Evolutionary conservation across 306 rosid genomes (phyloP), one percentile per base, ranked within the genome.

Genomic region (Fragaria vesca): DNA sequence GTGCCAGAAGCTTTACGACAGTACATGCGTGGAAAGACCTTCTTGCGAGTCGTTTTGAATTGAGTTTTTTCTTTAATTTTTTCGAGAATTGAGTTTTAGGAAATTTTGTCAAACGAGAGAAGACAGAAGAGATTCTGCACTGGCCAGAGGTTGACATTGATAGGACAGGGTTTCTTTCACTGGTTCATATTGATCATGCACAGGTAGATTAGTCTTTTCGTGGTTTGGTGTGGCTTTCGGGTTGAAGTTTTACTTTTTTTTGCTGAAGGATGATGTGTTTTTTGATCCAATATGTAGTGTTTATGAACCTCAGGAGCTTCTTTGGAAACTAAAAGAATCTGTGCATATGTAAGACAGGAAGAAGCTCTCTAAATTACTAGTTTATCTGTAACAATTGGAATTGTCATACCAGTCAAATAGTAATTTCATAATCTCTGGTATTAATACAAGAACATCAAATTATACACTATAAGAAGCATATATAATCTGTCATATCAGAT

Each of bases 121-220:
- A 94, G 88, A 90, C 97, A 12, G 89, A 81, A 71, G 97, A 94
- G 89, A 92, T 94, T 71, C 83, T 94, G 73, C 95, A 86, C 72
- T 88, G 87, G 42, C 81, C 92, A 12, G 98, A 94, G 81, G 83
- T 83, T 70, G 98, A 90, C 83, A 81, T 88, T 74, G 94, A 88
- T 57, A 83, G 98, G 80, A 92, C 91, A 12, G 98, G 90, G 76
- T 82, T 94, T 65, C 97, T 94, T 82, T 88, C 97, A 45, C 83
- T 90, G 45, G 90, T 92, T 80, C 97, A 94, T 75, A 88, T 87
- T 86, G 97, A 94, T 83, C 98, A 92, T 83, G 98, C 97, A 63
- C 98, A 94, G 98, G 98, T 94, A 66, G 61, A 76, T 45, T 74
- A 68, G 42, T 76, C 58, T 82, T 82, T 78, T 54, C 52, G 16